phyloP scores from a whole-genome alignment of 768 basidiomycete species.

The Gloeopeniophorella convolvens region DNA sequence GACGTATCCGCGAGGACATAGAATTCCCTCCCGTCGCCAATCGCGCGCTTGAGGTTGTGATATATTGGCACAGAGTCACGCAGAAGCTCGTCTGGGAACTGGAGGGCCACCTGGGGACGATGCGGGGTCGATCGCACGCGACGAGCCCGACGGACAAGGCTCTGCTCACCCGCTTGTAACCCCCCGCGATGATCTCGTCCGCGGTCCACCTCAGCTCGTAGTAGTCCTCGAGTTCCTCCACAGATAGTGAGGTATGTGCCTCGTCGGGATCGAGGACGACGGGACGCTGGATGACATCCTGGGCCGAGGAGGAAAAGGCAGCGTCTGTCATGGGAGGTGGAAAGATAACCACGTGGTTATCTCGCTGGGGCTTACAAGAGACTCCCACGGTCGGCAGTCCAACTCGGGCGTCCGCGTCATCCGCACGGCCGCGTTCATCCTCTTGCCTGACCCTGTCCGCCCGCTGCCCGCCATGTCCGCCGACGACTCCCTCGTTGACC shows the following conservation, averaged over 20 bases:
- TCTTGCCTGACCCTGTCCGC: background rate
- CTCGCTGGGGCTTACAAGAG: conserved; percentile 1
- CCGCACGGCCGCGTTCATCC: no score
- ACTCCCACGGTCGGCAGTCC: no score
- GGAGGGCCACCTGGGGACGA: conserved; percentile 65
- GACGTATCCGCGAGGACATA: conserved; percentile 97
- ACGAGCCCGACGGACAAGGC: conserved; percentile 20
- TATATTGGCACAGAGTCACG: conserved; percentile 83
- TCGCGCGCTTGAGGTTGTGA: conserved; percentile 47
- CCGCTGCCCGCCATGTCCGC: conserved; percentile 25
- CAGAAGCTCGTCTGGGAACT: conserved; percentile 93
- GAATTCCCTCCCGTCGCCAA: conserved; percentile 48
- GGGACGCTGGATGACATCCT: conserved; percentile 55
- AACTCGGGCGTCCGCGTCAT: no score
- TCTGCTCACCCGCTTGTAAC: conserved; percentile 58
- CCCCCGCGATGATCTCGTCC: conserved; percentile 48
- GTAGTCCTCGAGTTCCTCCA: conserved; percentile 48
- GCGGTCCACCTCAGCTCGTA: conserved; percentile 73
- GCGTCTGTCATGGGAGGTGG: conserved; percentile 6
- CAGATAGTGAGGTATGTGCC: conserved; percentile 27
- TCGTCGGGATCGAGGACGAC: conserved; percentile 42
- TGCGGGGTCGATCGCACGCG: background rate
- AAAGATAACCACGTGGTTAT: conserved; percentile 13
- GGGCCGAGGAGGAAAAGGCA: conserved; percentile 49
- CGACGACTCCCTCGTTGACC: conserved; percentile 43